Percentiles rank a stretch among this genome's conserved stretches.
phyloP scores from a whole-genome alignment of 352 stramenopile genomes.

The Phytophthora ohioensis region DNA sequence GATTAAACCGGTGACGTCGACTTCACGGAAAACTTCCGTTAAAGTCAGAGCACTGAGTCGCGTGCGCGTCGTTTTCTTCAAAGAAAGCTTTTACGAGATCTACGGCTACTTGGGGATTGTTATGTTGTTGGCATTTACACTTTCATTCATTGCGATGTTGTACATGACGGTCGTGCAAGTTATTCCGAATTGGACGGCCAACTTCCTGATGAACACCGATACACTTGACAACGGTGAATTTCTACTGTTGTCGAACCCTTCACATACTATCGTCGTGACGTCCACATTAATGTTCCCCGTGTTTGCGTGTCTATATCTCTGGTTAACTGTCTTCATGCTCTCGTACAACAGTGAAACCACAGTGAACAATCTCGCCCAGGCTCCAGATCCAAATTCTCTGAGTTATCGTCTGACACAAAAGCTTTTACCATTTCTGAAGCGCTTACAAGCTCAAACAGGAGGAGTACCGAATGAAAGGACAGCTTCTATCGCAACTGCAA shows the following conservation, averaged over 20 bases:
- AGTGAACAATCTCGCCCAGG: slow-evolving; percentile 28
- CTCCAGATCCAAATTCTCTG: slow-evolving; percentile 28
- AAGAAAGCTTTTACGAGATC: slow-evolving; percentile 57
- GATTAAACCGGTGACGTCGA: slow-evolving; percentile 15
- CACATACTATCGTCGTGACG: slow-evolving; percentile 38
- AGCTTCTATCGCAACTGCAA: background rate
- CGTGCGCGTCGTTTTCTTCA: slow-evolving; percentile 27
- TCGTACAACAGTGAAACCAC: slow-evolving; percentile 37
- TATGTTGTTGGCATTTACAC: slow-evolving; percentile 50
- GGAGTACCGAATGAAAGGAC: background rate
- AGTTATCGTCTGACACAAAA: slow-evolving; percentile 27
- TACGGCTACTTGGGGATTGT: slow-evolving; percentile 53
- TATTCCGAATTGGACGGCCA: slow-evolving; percentile 47
- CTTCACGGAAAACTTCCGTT: slow-evolving; percentile 3
- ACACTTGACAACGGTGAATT: slow-evolving; percentile 59
- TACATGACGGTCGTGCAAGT: slow-evolving; percentile 56
- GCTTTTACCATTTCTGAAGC: slow-evolving; percentile 27
- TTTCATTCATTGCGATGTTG: slow-evolving; percentile 42
- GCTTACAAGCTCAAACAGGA: slow-evolving; percentile 18
- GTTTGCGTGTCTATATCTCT: slow-evolving; percentile 46
- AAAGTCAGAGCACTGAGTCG: slow-evolving; percentile 12
- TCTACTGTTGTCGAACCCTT: slow-evolving; percentile 47
- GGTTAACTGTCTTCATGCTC: slow-evolving; percentile 47
- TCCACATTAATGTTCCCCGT: slow-evolving; percentile 42
- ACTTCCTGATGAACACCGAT: slow-evolving; percentile 55